Conservation (phyloP, 495 filamentous ascomycete genomes). For the Lophiotrema nucula region DNA sequence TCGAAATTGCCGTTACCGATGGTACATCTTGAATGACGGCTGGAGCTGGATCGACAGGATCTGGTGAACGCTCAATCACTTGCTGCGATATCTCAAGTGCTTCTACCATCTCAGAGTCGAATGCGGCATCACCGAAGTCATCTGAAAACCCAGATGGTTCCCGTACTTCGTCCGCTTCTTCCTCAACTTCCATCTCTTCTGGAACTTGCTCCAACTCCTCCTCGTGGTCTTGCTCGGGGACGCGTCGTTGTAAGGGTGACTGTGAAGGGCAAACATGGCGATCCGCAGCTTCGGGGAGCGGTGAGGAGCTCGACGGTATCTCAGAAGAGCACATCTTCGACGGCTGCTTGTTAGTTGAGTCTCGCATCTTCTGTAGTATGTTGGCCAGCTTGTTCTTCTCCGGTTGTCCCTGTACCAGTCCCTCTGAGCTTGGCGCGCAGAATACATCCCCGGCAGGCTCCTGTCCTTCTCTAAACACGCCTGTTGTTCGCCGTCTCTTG, state of each 20-base stretch:
- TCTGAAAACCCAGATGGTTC: slow-evolving; percentile 34
- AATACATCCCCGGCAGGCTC: slow-evolving; percentile 51
- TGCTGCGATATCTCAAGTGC: slow-evolving; percentile 27
- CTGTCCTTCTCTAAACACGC: slow-evolving; percentile 14
- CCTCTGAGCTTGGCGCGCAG: slow-evolving; percentile 38
- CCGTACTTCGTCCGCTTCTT: slow-evolving; percentile 7
- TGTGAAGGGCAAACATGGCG: slow-evolving; percentile 43
- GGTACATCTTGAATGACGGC: neutral
- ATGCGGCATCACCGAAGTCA: slow-evolving; percentile 56
- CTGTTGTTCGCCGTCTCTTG: slow-evolving; percentile 54
- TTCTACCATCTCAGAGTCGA: slow-evolving; percentile 34
- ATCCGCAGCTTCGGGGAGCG: slow-evolving; percentile 48
- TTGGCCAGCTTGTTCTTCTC: slow-evolving; percentile 61
- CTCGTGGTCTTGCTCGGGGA: slow-evolving; percentile 2
- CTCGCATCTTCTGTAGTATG: slow-evolving; percentile 67
- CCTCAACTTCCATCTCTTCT: slow-evolving; percentile 10
- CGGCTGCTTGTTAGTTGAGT: slow-evolving; percentile 48
- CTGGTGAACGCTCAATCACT: neutral
- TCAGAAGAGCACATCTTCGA: neutral
- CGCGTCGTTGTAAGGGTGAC: slow-evolving; percentile 50
- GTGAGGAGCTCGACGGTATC: slow-evolving; percentile 55
- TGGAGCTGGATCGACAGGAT: neutral
- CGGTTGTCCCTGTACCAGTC: slow-evolving; percentile 42
- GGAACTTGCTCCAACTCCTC: neutral
- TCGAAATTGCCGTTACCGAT: neutral